These are phyloP conservation scores for Hyaloraphidium curvatum DNA, from an alignment of 192 early-diverging fungal species.

Conservation along the genomic window DNA sequence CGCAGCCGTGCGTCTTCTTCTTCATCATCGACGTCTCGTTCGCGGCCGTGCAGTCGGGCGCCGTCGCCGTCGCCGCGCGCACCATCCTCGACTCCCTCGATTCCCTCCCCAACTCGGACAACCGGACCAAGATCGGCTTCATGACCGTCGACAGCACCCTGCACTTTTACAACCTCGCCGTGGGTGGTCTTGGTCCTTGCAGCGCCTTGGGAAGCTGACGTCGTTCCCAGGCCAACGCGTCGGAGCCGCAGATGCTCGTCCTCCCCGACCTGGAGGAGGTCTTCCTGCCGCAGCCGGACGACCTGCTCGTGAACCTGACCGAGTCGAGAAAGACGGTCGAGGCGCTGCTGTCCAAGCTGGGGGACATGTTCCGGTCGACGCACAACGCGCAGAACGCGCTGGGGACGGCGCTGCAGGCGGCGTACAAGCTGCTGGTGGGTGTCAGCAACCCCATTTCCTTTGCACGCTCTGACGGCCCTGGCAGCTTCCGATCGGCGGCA, in stretches of 20 bases:
- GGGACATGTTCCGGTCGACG: constrained; percentile 72
- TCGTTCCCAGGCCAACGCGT: constrained; percentile 13
- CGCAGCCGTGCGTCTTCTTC: constrained; percentile 80
- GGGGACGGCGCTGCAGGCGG: constrained; percentile 65
- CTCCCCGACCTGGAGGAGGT: constrained; percentile 80
- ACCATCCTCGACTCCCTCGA: constrained; percentile 69
- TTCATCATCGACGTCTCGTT: constrained; percentile 91
- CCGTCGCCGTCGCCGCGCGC: constrained; percentile 52
- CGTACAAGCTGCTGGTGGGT: constrained; percentile 54
- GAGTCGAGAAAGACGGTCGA: constrained; percentile 63
- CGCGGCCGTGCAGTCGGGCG: constrained; percentile 62
- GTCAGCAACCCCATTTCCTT: neutral
- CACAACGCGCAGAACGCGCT: constrained; percentile 56
- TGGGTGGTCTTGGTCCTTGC: constrained; percentile 7
- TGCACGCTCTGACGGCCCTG: neutral
- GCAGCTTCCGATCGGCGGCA: constrained; percentile 65
- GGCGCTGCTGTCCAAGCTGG: constrained; percentile 45
- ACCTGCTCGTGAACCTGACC: constrained; percentile 70
- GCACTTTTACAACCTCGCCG: constrained; percentile 80
- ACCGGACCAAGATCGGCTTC: constrained; percentile 71
- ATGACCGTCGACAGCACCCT: constrained; percentile 74
- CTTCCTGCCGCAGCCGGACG: constrained; percentile 71
- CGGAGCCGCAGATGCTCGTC: constrained; percentile 88
- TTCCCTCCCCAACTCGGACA: constrained; percentile 69
- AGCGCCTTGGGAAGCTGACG: constrained; percentile 10